Evolutionary conservation across 1,284 basidiomycete species (phyloP).

Genomic region (Clitocybe nebularis): DNA sequence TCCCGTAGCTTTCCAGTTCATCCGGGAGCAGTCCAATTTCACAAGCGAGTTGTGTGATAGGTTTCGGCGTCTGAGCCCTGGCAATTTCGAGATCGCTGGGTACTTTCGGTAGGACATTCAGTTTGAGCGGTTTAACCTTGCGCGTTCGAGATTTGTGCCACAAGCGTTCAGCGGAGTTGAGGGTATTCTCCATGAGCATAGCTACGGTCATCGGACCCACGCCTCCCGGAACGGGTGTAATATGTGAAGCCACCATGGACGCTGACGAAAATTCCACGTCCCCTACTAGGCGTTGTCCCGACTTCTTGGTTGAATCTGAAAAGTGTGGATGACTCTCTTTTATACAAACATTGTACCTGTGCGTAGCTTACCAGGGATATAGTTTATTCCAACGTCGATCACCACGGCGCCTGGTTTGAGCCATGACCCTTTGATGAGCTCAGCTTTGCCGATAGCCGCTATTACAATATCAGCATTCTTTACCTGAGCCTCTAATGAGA

Average conservation of each 20-base stretch:
- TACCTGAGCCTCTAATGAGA: slow-evolving; percentile 43
- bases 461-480: slow-evolving; percentile 90
- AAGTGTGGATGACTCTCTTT: too few relatives aligned
- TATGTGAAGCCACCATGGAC: slow-evolving; percentile 74
- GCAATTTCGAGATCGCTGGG: slow-evolving; percentile 97
- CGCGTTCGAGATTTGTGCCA: slow-evolving; percentile 67
- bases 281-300: slow-evolving; percentile 93
- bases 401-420: slow-evolving; percentile 92
- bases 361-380: slow-evolving; percentile 67
- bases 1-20: slow-evolving; percentile 94
- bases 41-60: slow-evolving; percentile 75
- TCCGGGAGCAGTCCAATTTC: slow-evolving; percentile 88
- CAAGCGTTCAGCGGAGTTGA: slow-evolving; percentile 79
- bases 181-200: slow-evolving; percentile 95
- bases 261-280: slow-evolving; percentile 91
- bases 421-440: slow-evolving; percentile 93
- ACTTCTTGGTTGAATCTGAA: slow-evolving; percentile 88
- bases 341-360: not conserved
- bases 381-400: slow-evolving; percentile 98
- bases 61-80: slow-evolving; percentile 92
- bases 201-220: slow-evolving; percentile 99
- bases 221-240: slow-evolving; percentile 97
- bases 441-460: slow-evolving; percentile 89
- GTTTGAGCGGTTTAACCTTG: slow-evolving; percentile 75
- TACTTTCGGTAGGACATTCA: slow-evolving; percentile 81